A percentile compares a stretch with the other conserved stretches of the same genome.
Conservation (phyloP, 768 basidiomycete species). For the Kwoniella mangroviensis region DNA sequence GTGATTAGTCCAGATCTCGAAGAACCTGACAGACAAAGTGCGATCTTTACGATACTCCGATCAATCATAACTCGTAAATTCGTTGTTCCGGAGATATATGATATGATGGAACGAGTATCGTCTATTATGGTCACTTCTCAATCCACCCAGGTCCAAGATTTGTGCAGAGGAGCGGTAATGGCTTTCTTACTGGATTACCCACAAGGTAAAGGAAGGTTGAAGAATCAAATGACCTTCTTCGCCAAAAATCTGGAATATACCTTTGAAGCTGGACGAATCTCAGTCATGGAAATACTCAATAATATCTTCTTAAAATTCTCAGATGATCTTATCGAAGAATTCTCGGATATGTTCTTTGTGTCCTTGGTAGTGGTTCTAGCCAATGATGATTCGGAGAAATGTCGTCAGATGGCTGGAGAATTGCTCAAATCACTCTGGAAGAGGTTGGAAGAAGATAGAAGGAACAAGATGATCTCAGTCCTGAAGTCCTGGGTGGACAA, state of each 20-base stretch:
- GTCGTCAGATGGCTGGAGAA: slow-evolving; percentile 83
- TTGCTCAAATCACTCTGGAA: slow-evolving; percentile 77
- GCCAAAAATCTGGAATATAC: slow-evolving; percentile 89
- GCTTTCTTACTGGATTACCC: slow-evolving; percentile 98
- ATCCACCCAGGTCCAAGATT: slow-evolving; percentile 85
- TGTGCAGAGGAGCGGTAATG: slow-evolving; percentile 82
- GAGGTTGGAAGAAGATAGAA: slow-evolving; percentile 68
- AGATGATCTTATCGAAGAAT: slow-evolving; percentile 67
- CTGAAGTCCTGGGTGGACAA: slow-evolving; percentile 75
- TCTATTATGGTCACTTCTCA: slow-evolving; percentile 93
- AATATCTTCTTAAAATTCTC: slow-evolving; percentile 86
- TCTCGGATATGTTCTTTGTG: slow-evolving; percentile 86
- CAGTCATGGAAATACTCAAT: slow-evolving; percentile 90
- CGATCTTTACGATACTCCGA: slow-evolving; percentile 85
- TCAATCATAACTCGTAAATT: slow-evolving; percentile 89
- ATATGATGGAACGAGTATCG: slow-evolving; percentile 90
- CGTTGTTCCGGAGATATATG: slow-evolving; percentile 94
- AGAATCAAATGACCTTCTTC: slow-evolving; percentile 85
- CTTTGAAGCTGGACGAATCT: slow-evolving; percentile 85
- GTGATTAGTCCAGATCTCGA: slow-evolving; percentile 87
- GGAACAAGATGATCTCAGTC: slow-evolving; percentile 68
- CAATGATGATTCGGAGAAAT: slow-evolving; percentile 89
- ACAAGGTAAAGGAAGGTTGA: slow-evolving; percentile 88
- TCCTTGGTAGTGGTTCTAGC: slow-evolving; percentile 89
- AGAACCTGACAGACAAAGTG: slow-evolving; percentile 79